These are phyloP conservation scores for Boletus rubropictus DNA, from an alignment of 768 basidiomycete genomes.

Conservation along the genomic window DNA sequence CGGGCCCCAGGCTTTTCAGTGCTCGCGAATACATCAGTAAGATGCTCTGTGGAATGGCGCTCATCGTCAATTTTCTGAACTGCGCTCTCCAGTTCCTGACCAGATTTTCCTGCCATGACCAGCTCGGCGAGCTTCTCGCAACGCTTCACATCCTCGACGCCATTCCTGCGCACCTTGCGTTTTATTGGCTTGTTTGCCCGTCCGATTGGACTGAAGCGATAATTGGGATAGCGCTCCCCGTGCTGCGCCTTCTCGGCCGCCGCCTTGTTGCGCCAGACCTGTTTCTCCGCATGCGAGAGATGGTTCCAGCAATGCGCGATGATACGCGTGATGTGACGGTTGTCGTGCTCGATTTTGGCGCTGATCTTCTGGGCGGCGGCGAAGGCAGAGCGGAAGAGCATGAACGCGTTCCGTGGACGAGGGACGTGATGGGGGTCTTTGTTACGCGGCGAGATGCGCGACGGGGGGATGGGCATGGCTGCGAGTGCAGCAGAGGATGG, in stretches of 20 bases:
- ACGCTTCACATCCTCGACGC: slow-evolving; percentile 42
- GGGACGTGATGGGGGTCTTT: slow-evolving; percentile 38
- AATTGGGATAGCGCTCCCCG: slow-evolving; percentile 43
- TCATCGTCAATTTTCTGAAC: slow-evolving; percentile 32
- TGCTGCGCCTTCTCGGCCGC: slow-evolving; percentile 49
- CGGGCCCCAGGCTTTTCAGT: neutral
- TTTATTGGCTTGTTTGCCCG: slow-evolving; percentile 42
- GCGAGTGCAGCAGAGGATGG: slow-evolving; percentile 21
- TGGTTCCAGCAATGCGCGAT: slow-evolving; percentile 51
- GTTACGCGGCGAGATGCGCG: slow-evolving; percentile 26
- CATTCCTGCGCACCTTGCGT: slow-evolving; percentile 49
- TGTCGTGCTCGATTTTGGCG: slow-evolving; percentile 48
- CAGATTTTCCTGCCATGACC: slow-evolving; percentile 45
- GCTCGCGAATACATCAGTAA: neutral
- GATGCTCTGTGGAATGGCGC: neutral
- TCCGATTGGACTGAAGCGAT: slow-evolving; percentile 46
- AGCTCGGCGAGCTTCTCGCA: slow-evolving; percentile 47
- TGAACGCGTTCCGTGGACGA: slow-evolving; percentile 39
- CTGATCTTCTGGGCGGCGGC: slow-evolving; percentile 46
- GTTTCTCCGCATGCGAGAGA: slow-evolving; percentile 45
- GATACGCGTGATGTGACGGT: slow-evolving; percentile 54
- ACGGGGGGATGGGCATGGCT: slow-evolving; percentile 27
- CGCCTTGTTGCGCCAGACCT: slow-evolving; percentile 46
- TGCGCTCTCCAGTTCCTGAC: slow-evolving; percentile 43
- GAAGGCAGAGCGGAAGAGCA: slow-evolving; percentile 60